Percentiles rank a stretch among this genome's conserved stretches.
Conservation (phyloP, 768 basidiomycete genomes). For the Dentipellis sp. region DNA sequence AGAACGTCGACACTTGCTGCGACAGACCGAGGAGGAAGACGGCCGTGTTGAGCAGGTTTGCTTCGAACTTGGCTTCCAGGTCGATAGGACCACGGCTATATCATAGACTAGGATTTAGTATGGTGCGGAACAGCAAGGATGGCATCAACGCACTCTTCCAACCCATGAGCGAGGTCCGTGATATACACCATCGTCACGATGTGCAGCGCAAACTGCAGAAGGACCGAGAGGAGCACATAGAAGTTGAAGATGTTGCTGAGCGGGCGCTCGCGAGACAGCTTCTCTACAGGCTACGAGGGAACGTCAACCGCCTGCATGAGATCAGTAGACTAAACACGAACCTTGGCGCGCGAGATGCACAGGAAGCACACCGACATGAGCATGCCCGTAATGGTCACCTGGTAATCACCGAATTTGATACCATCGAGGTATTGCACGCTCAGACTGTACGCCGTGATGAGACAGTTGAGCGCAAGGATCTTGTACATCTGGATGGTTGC, state of each 20-base stretch:
- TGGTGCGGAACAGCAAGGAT: conserved; percentile 1
- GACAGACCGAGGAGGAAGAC: conserved; percentile 93
- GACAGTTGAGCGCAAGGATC: conserved; percentile 93
- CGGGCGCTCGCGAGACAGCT: conserved; percentile 87
- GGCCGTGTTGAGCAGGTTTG: conserved; percentile 89
- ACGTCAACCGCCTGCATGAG: background rate
- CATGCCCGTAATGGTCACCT: conserved; percentile 93
- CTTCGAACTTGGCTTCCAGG: conserved; percentile 94
- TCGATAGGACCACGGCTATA: conserved; percentile 70
- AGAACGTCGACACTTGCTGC: conserved; percentile 97
- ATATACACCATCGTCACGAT: conserved; percentile 89
- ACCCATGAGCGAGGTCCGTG: conserved; percentile 69
- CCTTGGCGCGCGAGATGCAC: conserved; percentile 96
- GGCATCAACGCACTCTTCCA: conserved; percentile 58
- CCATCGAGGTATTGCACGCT: conserved; percentile 97
- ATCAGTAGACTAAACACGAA: conserved; percentile 24
- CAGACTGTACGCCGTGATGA: conserved; percentile 97
- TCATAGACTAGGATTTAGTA: background rate
- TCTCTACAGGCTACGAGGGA: conserved; percentile 77
- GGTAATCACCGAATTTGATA: conserved; percentile 99
- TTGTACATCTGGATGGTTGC: conserved; percentile 99
- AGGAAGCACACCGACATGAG: conserved; percentile 98
- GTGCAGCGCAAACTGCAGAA: conserved; percentile 91
- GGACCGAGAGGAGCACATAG: conserved; percentile 87
- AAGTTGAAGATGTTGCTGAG: conserved; percentile 94